Evolutionary conservation across 192 early-diverging fungal species (phyloP).

Genomic region (Backusella liffmaniae): DNA sequence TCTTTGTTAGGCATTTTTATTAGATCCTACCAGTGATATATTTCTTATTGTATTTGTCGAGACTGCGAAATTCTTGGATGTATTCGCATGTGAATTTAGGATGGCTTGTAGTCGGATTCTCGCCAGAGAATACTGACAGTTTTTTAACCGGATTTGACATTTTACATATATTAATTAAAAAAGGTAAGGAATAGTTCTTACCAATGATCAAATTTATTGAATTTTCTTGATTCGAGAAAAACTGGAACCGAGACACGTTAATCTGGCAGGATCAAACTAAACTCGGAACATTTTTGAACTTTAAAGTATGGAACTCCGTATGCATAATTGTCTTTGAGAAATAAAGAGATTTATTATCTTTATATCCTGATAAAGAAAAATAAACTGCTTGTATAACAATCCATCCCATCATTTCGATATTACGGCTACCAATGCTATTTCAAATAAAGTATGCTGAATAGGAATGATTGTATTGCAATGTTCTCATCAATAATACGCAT

Average conservation of each 20-base stretch:
- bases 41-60: background rate
- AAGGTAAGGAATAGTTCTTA: background rate
- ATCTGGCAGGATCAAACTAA: background rate
- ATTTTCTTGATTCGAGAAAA: background rate
- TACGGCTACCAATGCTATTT: too few species aligned
- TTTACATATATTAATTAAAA: background rate
- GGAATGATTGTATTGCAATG: too few species aligned
- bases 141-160: background rate
- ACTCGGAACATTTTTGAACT: background rate
- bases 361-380: slow-evolving; percentile 11
- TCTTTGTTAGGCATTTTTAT: background rate
- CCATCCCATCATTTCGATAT: too few species aligned
- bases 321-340: background rate
- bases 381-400: too few species aligned
- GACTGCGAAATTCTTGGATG: background rate
- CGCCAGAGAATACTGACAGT: background rate
- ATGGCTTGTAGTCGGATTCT: background rate
- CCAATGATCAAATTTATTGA: background rate
- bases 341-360: background rate
- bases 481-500: too few species aligned
- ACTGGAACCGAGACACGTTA: background rate
- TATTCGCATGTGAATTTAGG: background rate
- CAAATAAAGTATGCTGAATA: too few species aligned
- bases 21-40: background rate
- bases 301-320: background rate